phyloP scores from a whole-genome alignment of 257 asterid species.

The Solanum peruvianum region DNA sequence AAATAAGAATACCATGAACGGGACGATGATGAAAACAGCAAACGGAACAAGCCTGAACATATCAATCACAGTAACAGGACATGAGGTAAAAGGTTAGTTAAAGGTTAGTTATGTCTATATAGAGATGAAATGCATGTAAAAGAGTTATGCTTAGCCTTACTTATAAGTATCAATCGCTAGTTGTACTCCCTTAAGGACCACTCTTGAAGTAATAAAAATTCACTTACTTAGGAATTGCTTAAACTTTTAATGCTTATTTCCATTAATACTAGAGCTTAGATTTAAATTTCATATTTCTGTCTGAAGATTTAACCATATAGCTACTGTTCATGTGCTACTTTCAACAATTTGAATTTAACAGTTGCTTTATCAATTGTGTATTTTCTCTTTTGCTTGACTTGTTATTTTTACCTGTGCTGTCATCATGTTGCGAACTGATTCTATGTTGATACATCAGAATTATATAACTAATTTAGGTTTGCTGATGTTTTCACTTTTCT shows the following conservation, averaged over 20 bases:
- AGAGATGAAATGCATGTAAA: too few relatives aligned
- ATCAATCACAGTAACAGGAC: constrained; percentile 13
- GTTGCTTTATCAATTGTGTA: neutral
- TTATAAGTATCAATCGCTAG: neutral
- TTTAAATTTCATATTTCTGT: neutral
- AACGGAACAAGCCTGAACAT: constrained; percentile 87
- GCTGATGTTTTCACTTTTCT: neutral
- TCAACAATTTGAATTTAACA: neutral
- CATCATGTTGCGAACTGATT: neutral
- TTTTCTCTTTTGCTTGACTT: neutral
- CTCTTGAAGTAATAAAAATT: neutral
- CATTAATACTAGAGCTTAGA: neutral
- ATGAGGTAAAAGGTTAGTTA: too few relatives aligned
- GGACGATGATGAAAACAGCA: constrained; percentile 79
- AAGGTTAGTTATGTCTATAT: too few relatives aligned
- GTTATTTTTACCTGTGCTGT: neutral
- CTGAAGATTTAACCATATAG: neutral
- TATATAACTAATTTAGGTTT: neutral
- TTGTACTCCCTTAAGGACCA: neutral
- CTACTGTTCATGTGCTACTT: too few relatives aligned
- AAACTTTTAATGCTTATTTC: neutral
- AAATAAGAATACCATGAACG: constrained; percentile 83
- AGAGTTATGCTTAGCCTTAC: neutral
- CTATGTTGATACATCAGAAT: neutral
- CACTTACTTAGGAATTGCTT: neutral